These are phyloP conservation scores for Mycena sanguinolenta DNA, from an alignment of 768 basidiomycete species.

Conservation along the genomic window DNA sequence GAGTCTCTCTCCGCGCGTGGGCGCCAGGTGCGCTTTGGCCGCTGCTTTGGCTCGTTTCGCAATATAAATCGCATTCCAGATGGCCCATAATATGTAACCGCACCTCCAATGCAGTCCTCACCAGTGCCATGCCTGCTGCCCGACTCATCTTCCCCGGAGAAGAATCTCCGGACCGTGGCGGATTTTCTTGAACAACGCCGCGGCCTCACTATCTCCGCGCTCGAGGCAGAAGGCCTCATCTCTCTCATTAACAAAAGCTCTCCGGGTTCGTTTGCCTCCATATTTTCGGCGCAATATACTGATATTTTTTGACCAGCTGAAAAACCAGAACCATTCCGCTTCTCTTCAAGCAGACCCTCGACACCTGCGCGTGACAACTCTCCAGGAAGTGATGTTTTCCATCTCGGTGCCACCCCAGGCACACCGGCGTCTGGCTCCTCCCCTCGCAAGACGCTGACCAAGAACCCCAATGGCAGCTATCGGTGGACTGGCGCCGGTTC, in stretches of 20 bases:
- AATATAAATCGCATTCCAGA: slow-evolving; percentile 35
- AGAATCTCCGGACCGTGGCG: slow-evolving; percentile 63
- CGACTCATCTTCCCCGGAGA: slow-evolving; percentile 51
- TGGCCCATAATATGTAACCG: slow-evolving; percentile 36
- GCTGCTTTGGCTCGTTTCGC: slow-evolving; percentile 24
- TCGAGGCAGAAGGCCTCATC: slow-evolving; percentile 69
- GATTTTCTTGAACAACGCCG: slow-evolving; percentile 62
- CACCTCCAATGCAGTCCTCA: slow-evolving; percentile 12
- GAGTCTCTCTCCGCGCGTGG: slow-evolving; percentile 43
- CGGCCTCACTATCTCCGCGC: slow-evolving; percentile 61
- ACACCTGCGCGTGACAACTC: slow-evolving; percentile 57
- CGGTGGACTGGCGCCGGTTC: slow-evolving; percentile 85
- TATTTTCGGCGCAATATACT: slow-evolving; percentile 6
- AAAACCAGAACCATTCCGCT: slow-evolving; percentile 71
- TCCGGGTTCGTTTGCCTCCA: slow-evolving; percentile 52
- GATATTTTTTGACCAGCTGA: slow-evolving; percentile 41
- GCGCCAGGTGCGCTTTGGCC: slow-evolving; percentile 42
- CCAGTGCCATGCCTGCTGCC: slow-evolving; percentile 25
- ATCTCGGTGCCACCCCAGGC: slow-evolving; percentile 38
- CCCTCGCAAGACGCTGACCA: slow-evolving; percentile 67
- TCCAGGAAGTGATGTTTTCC: slow-evolving; percentile 39
- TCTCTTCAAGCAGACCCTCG: slow-evolving; percentile 59
- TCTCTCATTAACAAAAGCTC: slow-evolving; percentile 67
- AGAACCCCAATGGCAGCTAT: slow-evolving; percentile 83
- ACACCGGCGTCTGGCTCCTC: slow-evolving; percentile 45